Evolutionary conservation across 345 rosid genomes (phyloP).

Genomic region (Melaleuca alternifolia): DNA sequence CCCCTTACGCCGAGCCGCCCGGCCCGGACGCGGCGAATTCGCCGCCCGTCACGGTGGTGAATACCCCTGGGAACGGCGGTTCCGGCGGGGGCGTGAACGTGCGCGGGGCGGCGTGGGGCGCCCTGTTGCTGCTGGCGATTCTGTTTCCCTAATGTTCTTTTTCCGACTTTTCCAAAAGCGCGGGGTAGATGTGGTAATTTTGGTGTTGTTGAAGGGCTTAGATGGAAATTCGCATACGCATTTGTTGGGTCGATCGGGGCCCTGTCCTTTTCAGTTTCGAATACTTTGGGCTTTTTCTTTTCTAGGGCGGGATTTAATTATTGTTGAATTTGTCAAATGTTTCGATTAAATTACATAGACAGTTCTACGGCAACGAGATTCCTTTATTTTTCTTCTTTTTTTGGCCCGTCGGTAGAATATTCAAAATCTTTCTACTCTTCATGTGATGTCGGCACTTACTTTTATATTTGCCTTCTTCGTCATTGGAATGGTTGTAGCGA

Average conservation of each 20-base stretch:
- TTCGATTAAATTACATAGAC: neutral
- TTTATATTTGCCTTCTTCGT: neutral
- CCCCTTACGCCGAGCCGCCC: conserved; percentile 40
- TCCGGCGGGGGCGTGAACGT: neutral
- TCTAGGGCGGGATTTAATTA: neutral
- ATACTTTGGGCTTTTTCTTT: neutral
- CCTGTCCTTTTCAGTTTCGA: neutral
- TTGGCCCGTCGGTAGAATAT: neutral
- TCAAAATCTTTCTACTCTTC: neutral
- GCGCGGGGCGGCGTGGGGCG: conserved; percentile 1
- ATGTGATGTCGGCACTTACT: neutral
- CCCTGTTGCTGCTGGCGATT: neutral
- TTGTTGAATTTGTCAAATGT: neutral
- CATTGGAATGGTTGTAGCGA: neutral
- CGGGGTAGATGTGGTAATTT: neutral
- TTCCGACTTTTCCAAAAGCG: neutral
- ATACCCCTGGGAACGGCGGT: conserved; percentile 12
- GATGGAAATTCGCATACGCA: neutral
- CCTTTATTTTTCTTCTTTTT: too few species aligned
- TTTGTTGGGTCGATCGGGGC: neutral
- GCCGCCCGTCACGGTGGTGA: conserved; percentile 20
- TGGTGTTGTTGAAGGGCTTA: neutral
- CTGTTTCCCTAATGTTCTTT: neutral
- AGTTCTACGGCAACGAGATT: rapidly evolving
- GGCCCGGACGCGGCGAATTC: conserved; percentile 16